phyloP scores from a whole-genome alignment of 768 basidiomycete genomes.

The Sarcomyxa edulis region DNA sequence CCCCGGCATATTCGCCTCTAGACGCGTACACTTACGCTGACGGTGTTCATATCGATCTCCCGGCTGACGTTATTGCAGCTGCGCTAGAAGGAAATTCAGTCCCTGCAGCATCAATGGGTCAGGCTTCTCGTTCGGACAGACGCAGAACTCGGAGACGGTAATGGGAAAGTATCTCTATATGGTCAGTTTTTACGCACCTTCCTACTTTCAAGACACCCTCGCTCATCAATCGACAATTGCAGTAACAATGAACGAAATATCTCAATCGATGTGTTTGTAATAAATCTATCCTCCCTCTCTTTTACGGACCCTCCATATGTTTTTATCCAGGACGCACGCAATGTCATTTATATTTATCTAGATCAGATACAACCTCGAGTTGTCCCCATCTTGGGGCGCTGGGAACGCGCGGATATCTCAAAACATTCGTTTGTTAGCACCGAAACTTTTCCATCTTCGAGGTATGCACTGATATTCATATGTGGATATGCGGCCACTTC shows the following conservation, averaged over 20 bases:
- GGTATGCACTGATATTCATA: too few relatives aligned
- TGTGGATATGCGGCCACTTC: too few relatives aligned
- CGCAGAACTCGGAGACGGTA: constrained; percentile 53
- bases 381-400: too few relatives aligned
- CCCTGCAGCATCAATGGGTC: constrained; percentile 54
- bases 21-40: constrained; percentile 81
- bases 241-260: constrained; percentile 3
- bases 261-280: constrained; percentile 7
- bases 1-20: constrained; percentile 86
- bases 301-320: background rate
- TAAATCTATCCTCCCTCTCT: constrained; percentile 3
- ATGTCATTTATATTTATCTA: too few relatives aligned
- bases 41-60: constrained; percentile 90
- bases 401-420: too few relatives aligned
- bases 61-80: constrained; percentile 87
- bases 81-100: constrained; percentile 73
- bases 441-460: background rate
- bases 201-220: constrained; percentile 1
- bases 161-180: constrained; percentile 10
- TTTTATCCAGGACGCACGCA: too few relatives aligned
- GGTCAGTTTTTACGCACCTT: constrained; percentile 25
- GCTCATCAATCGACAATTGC: constrained; percentile 2
- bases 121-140: constrained; percentile 47
- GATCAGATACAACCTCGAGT: too few relatives aligned
- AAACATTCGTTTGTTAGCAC: background rate